Evolutionary conservation across 2,329 filamentous ascomycete species (phyloP).

Genomic region (Cladophialophora exuberans): DNA sequence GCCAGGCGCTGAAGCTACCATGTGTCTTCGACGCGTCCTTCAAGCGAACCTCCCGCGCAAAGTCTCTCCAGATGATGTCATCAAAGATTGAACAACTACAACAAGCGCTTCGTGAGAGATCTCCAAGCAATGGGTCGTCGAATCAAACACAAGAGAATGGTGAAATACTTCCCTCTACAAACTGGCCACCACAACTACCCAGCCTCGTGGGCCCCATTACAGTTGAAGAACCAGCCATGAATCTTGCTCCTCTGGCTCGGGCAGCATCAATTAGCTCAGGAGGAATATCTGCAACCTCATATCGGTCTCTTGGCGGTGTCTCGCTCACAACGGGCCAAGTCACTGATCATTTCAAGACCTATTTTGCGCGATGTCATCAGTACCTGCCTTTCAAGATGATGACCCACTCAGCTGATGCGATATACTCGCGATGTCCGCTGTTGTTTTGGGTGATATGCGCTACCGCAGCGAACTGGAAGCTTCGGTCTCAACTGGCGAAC

Average conservation of each 20-base stretch:
- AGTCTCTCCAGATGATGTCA: constrained; percentile 9
- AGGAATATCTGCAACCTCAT: neutral
- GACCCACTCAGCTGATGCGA: constrained; percentile 6
- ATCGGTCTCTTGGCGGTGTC: constrained; percentile 3
- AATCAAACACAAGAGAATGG: neutral
- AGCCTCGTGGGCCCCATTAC: neutral
- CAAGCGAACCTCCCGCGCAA: constrained; percentile 8
- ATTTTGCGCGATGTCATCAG: constrained; percentile 14
- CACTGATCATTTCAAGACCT: constrained; percentile 11
- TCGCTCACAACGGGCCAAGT: constrained; percentile 2
- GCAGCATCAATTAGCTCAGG: neutral
- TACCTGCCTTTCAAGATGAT: constrained; percentile 15
- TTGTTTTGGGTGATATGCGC: constrained; percentile 18
- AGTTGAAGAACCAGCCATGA: neutral
- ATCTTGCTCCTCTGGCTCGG: neutral
- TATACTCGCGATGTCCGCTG: constrained; percentile 3
- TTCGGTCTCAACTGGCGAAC: neutral
- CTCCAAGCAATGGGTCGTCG: constrained; percentile 1
- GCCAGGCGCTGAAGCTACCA: constrained; percentile 7
- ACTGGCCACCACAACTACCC: constrained; percentile 3
- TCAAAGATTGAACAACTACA: constrained; percentile 9
- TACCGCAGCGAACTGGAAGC: constrained; percentile 5
- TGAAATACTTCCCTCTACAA: neutral
- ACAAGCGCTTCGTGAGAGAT: constrained; percentile 1
- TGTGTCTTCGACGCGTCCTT: constrained; percentile 15